phyloP scores from a whole-genome alignment of 1,139 yeast genomes.

The Yamadazyma aaseri region DNA sequence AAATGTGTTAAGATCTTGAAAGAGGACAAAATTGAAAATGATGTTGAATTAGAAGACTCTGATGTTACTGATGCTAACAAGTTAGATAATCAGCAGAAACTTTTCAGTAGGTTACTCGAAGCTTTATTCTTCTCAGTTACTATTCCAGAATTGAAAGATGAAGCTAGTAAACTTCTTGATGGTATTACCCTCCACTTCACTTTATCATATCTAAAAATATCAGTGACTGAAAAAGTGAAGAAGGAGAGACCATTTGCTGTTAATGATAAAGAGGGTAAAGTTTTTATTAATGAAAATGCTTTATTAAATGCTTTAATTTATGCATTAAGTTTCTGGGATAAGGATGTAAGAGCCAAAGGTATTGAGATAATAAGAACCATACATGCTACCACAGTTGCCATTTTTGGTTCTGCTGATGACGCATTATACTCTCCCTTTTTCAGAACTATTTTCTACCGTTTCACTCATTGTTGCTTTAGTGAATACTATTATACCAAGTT shows the following conservation, averaged over 20 bases:
- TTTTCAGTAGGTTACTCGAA: slow-evolving; percentile 61
- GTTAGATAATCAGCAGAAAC: slow-evolving; percentile 59
- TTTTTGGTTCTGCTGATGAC: slow-evolving; percentile 67
- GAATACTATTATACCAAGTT: slow-evolving; percentile 81
- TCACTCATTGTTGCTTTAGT: slow-evolving; percentile 89
- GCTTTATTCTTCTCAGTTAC: slow-evolving; percentile 74
- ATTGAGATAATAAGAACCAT: slow-evolving; percentile 62
- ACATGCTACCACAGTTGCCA: slow-evolving; percentile 56
- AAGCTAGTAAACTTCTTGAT: slow-evolving; percentile 60
- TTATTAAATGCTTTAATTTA: slow-evolving; percentile 72
- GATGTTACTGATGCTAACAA: slow-evolving; percentile 48
- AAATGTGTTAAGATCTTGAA: slow-evolving; percentile 49
- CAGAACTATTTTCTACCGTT: slow-evolving; percentile 73
- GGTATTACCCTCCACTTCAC: slow-evolving; percentile 79
- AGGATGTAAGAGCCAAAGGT: slow-evolving; percentile 71
- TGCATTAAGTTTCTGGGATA: slow-evolving; percentile 78
- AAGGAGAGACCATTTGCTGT: slow-evolving; percentile 71
- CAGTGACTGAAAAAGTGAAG: slow-evolving; percentile 68
- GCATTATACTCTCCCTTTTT: slow-evolving; percentile 74
- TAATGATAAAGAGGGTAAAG: slow-evolving; percentile 75
- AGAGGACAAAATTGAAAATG: slow-evolving; percentile 39
- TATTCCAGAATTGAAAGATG: slow-evolving; percentile 68
- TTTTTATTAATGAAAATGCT: slow-evolving; percentile 66
- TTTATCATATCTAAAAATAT: slow-evolving; percentile 70
- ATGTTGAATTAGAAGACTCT: slow-evolving; percentile 39